A percentile compares a stretch with the other conserved stretches of the same genome.
phyloP scores from a whole-genome alignment of 2,329 filamentous ascomycete genomes.

The Stagonosporopsis vannaccii region DNA sequence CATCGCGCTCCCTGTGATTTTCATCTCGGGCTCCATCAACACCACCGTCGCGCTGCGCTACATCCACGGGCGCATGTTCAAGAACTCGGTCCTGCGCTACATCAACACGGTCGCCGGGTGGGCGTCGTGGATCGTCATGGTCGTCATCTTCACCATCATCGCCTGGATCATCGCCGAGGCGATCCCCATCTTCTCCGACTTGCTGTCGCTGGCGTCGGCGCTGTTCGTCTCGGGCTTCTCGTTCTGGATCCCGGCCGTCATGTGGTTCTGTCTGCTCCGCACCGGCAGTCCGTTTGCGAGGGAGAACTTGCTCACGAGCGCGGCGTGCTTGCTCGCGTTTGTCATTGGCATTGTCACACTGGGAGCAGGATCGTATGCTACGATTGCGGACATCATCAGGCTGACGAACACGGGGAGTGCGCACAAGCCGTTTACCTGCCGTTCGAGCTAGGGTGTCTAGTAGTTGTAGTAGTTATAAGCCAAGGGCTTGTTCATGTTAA shows the following conservation, averaged over 20 bases:
- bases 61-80: conserved; percentile 26
- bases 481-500: background rate
- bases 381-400: conserved; percentile 23
- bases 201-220: conserved; percentile 22
- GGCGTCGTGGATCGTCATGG: conserved; percentile 20
- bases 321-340: conserved; percentile 19
- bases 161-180: conserved; percentile 25
- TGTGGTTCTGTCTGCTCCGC: conserved; percentile 21
- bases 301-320: conserved; percentile 16
- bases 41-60: conserved; percentile 25
- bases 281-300: conserved; percentile 14
- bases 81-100: conserved; percentile 20
- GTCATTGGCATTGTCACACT: conserved; percentile 19
- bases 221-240: conserved; percentile 24
- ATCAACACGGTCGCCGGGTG: conserved; percentile 23
- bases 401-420: conserved; percentile 15
- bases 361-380: conserved; percentile 20
- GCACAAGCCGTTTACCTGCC: conserved; percentile 23
- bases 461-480: background rate
- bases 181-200: conserved; percentile 23
- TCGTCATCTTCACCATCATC: conserved; percentile 23
- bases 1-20: conserved; percentile 21
- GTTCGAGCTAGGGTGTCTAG: conserved; percentile 1
- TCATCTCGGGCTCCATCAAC: conserved; percentile 23
- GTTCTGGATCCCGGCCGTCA: conserved; percentile 23